Evolutionary conservation across 1,139 yeast species (phyloP), one percentile per base, ranked within the genome.

Genomic region (Kodamaea arcana): DNA sequence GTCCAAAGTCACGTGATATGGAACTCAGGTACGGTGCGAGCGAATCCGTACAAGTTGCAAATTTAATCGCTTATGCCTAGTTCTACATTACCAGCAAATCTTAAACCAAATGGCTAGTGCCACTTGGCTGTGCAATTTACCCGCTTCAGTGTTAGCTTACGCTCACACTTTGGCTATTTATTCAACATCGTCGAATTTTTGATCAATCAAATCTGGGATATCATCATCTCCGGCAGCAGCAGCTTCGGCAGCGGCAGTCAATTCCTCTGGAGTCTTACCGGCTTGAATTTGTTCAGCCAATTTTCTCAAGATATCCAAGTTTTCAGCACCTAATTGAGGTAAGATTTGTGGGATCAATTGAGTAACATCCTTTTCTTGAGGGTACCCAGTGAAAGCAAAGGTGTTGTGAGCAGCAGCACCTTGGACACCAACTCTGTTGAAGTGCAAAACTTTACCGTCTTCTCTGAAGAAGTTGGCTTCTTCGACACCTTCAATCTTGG

Each of bases 401-500:
- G 95, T 84, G 81, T 92, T 90, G 75, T 83, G 76, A 55, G 83
- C 83, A 55, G 86, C 80, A 51, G 96, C 88, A 51, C 88, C 88
- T 74, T 90, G 97, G 48, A 90, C 94, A 71, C 88, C 87, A 49
- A 87, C 95, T 69, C 92, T 82, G 76, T 84, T 81, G 78, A 92
- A 88, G 75, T 90, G 97, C 68, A 90, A 75, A 48, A 92, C 97
- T 63, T 82, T 83, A 59, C 97, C 97, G 66, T 90, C 96, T 50
- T 88, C 95, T 69, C 75, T 84, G 83, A 92, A 90, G 77, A 92
- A 86, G 80, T 90, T 92, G 61, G 95, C 97, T 73, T 90, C 97
- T 63, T 87, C 95, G 54, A 92, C 82, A 56, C 84, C 87, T 51
- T 83, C 90, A 53, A 92, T 73, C 56, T 88, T 83, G 66, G 83